These are phyloP conservation scores for Akebia trifoliata DNA, from an alignment of 164 flowering plant genomes.

Conservation along the genomic window DNA sequence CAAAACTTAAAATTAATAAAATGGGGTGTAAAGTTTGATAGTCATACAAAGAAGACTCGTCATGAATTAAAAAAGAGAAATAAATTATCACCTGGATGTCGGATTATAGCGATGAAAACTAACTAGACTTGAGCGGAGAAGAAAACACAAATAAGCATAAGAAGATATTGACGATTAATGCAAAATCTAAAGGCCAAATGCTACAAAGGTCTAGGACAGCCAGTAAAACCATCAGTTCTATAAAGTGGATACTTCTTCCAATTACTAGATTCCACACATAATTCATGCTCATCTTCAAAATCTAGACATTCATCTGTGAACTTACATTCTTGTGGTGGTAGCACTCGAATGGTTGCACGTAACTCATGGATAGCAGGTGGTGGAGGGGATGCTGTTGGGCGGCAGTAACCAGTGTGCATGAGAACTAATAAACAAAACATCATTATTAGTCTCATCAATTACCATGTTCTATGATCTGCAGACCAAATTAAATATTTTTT, in stretches of 20 bases:
- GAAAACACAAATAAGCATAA: no score
- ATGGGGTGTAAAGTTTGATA: no score
- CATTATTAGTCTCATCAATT: neutral
- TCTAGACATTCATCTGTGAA: neutral
- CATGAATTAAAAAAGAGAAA: no score
- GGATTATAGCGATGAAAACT: no score
- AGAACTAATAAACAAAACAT: conserved; percentile 58
- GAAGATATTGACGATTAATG: no score
- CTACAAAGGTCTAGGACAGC: neutral
- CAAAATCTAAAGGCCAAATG: no score
- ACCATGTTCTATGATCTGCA: neutral
- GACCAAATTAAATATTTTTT: neutral
- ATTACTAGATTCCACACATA: neutral
- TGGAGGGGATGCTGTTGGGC: conserved; percentile 90
- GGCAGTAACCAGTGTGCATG: conserved; percentile 98
- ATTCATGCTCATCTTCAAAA: conserved; percentile 3
- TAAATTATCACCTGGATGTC: no score
- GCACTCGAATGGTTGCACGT: conserved; percentile 75
- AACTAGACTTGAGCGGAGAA: no score
- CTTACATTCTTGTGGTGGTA: conserved; percentile 95
- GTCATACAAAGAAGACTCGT: no score
- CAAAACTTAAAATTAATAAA: no score
- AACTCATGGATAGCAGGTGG: conserved; percentile 82
- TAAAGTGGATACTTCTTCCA: neutral
- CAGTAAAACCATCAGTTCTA: neutral